Evolutionary conservation across 306 rosid genomes (phyloP).

Genomic region (Pueraria montana): DNA sequence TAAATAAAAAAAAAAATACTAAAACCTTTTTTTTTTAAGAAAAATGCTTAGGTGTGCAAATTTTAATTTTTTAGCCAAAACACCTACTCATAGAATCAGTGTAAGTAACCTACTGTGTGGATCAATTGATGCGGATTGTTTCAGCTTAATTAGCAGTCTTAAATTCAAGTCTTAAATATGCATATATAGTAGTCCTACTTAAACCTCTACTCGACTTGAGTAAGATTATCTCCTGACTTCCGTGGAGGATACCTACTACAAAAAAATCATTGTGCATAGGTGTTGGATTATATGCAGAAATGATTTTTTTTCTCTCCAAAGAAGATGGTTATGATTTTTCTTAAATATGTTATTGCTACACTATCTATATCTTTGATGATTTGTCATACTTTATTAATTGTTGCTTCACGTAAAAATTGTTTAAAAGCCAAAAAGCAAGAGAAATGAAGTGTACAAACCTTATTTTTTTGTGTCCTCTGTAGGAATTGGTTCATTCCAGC

Average conservation of each 20-base stretch:
- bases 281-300: not conserved
- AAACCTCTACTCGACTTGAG: too few relatives aligned
- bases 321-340: not conserved
- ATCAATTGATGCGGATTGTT: too few relatives aligned
- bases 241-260: too few relatives aligned
- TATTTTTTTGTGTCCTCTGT: not conserved
- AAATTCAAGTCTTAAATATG: too few relatives aligned
- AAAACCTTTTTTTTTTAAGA: not conserved
- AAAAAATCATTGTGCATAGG: not conserved
- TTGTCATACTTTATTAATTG: not conserved
- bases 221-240: too few relatives aligned
- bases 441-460: not conserved
- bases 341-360: not conserved
- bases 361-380: not conserved
- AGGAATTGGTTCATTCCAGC: slow-evolving; percentile 18
- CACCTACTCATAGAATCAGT: not conserved
- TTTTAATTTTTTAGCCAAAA: not conserved
- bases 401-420: not conserved
- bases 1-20: not conserved
- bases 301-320: not conserved
- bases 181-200: too few relatives aligned
- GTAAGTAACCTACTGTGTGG: not conserved
- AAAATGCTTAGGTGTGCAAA: not conserved
- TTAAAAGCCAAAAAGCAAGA: not conserved
- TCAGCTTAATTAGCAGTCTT: too few relatives aligned